These are phyloP conservation scores for Tuber magnatum DNA, from an alignment of 495 filamentous ascomycete species.

Conservation along the genomic window DNA sequence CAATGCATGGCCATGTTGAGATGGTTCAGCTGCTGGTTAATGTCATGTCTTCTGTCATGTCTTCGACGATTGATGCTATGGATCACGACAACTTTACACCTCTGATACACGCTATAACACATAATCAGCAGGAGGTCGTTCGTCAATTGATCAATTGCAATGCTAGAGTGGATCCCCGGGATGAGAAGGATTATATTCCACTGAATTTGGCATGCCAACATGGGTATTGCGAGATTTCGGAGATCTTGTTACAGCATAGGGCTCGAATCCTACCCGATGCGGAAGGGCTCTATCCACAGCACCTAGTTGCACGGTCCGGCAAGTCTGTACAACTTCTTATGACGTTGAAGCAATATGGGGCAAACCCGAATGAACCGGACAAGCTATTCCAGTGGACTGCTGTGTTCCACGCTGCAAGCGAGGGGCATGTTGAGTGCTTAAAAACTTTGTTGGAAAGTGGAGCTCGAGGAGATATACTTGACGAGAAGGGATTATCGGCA, in stretches of 20 bases:
- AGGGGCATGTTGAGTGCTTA: constrained; percentile 85
- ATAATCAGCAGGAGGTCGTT: constrained; percentile 69
- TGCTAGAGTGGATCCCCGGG: constrained; percentile 71
- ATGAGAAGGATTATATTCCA: constrained; percentile 84
- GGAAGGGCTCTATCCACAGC: constrained; percentile 94
- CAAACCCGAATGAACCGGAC: constrained; percentile 85
- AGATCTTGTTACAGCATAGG: constrained; percentile 69
- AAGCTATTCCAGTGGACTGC: constrained; percentile 97
- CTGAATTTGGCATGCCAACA: constrained; percentile 91
- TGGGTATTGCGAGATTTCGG: constrained; percentile 72
- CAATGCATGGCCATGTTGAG: constrained; percentile 81
- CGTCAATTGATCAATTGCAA: constrained; percentile 62
- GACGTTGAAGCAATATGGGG: constrained; percentile 74
- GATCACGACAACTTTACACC: constrained; percentile 98
- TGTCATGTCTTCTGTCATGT: constrained; percentile 48
- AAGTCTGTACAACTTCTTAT: constrained; percentile 69
- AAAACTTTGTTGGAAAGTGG: constrained; percentile 66
- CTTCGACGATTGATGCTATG: constrained; percentile 65
- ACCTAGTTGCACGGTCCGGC: constrained; percentile 87
- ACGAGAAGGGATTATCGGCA: constrained; percentile 87
- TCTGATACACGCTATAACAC: constrained; percentile 87
- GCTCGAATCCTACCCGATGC: constrained; percentile 81
- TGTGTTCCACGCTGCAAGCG: constrained; percentile 89
- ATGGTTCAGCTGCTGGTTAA: constrained; percentile 69
- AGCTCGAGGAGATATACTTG: constrained; percentile 65